Percentiles rank a stretch among this genome's conserved stretches.
These are phyloP conservation scores for Diospyros lotus DNA, from an alignment of 148 eudicot genomes.

Conservation along the genomic window DNA sequence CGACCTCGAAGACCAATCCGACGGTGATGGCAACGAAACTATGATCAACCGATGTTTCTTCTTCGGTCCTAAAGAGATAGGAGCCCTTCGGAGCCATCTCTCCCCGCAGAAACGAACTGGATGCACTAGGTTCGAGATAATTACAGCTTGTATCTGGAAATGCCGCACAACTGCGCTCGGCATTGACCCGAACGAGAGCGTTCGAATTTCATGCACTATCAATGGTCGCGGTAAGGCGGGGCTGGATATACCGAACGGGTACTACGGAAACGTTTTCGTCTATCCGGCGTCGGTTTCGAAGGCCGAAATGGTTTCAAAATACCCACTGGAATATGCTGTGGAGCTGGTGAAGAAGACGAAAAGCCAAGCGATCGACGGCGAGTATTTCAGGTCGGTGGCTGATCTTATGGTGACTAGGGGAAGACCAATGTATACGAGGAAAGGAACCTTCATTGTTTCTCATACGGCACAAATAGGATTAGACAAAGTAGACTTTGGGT, in stretches of 20 bases:
- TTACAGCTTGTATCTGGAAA: slow-evolving; percentile 47
- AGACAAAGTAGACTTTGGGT: too few relatives aligned
- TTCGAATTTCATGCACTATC: slow-evolving; percentile 26
- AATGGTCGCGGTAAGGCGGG: slow-evolving; percentile 10
- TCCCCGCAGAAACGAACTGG: not conserved
- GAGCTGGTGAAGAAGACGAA: slow-evolving; percentile 38
- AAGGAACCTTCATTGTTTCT: too few relatives aligned
- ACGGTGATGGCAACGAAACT: too few relatives aligned
- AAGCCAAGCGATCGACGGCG: slow-evolving; percentile 25
- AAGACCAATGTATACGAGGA: too few relatives aligned
- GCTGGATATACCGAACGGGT: slow-evolving; percentile 12
- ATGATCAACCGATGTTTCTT: not conserved
- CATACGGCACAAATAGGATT: too few relatives aligned
- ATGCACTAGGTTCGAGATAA: slow-evolving; percentile 29
- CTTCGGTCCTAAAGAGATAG: slow-evolving; percentile 14
- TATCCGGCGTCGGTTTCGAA: slow-evolving; percentile 23
- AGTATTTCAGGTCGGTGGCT: not conserved
- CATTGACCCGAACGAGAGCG: slow-evolving; percentile 19
- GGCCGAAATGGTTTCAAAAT: slow-evolving; percentile 19
- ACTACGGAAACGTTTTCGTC: slow-evolving; percentile 19
- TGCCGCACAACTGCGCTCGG: slow-evolving; percentile 44
- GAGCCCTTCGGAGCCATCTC: slow-evolving; percentile 12
- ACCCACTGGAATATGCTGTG: slow-evolving; percentile 40
- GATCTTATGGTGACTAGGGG: too few relatives aligned
- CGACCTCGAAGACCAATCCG: not conserved